Evolutionary conservation across 2,329 filamentous ascomycete genomes (phyloP).

Genomic region (Corinectria fuckeliana): DNA sequence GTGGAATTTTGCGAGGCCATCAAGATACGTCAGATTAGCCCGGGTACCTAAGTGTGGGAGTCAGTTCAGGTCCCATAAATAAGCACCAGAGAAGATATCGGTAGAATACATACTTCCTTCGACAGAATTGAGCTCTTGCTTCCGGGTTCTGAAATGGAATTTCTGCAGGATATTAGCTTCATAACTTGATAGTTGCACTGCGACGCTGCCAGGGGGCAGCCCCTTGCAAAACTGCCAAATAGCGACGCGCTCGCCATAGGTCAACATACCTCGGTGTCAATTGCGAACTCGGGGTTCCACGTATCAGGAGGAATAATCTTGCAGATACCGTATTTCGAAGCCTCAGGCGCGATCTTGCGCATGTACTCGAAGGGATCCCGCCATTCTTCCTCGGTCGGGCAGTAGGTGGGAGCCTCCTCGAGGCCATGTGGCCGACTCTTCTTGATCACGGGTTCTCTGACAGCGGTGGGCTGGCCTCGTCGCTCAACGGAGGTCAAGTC

Average conservation of each 20-base stretch:
- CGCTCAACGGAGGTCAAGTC: constrained; percentile 92
- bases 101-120: constrained; percentile 80
- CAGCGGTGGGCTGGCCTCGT: constrained; percentile 79
- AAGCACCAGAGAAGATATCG: not conserved
- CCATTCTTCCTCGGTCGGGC: constrained; percentile 92
- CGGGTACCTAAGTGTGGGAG: constrained; percentile 72
- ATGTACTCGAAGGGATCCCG: constrained; percentile 94
- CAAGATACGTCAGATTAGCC: constrained; percentile 94
- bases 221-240: not conserved
- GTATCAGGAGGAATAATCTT: constrained; percentile 93
- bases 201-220: not conserved
- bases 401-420: constrained; percentile 87
- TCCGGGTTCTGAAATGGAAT: constrained; percentile 95
- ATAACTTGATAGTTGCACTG: not conserved
- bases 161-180: constrained; percentile 60
- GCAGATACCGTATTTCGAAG: constrained; percentile 86
- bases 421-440: constrained; percentile 83
- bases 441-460: constrained; percentile 77
- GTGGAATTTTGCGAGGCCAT: constrained; percentile 94
- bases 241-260: constrained; percentile 11
- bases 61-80: constrained; percentile 40
- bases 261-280: constrained; percentile 84
- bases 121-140: constrained; percentile 96
- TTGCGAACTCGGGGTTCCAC: constrained; percentile 95
- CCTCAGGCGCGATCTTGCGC: constrained; percentile 87